Percentiles rank a stretch among this genome's conserved stretches.
phyloP scores from a whole-genome alignment of 495 filamentous ascomycete genomes.

The Trichocladium uniseriatum region DNA sequence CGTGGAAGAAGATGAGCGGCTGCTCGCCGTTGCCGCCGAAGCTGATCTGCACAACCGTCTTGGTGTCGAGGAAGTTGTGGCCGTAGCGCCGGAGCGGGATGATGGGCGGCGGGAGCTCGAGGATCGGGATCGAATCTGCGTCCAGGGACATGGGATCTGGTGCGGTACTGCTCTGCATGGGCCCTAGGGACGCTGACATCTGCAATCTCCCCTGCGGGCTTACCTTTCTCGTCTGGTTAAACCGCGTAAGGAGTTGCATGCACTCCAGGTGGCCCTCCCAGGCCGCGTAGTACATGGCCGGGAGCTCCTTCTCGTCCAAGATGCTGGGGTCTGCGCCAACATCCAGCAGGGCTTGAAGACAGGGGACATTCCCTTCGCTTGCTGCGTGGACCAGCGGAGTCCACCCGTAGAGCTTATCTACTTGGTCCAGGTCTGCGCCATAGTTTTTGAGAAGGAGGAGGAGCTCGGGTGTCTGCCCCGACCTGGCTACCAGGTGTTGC shows the following conservation, averaged over 20 bases:
- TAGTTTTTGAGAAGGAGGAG: conserved; percentile 72
- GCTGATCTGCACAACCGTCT: conserved; percentile 83
- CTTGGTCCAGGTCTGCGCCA: conserved; percentile 85
- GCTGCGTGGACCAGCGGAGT: conserved; percentile 93
- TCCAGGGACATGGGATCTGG: conserved; percentile 61
- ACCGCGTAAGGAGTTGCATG: conserved; percentile 73
- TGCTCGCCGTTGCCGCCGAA: conserved; percentile 65
- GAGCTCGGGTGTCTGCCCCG: conserved; percentile 68
- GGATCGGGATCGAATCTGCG: conserved; percentile 76
- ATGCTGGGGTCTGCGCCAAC: conserved; percentile 64
- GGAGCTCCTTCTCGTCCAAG: conserved; percentile 82
- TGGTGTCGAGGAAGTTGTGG: conserved; percentile 96
- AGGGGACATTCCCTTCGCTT: conserved; percentile 88
- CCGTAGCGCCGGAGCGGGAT: conserved; percentile 91
- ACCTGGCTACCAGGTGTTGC: conserved; percentile 93
- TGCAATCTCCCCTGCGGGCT: conserved; percentile 27
- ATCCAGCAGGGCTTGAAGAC: conserved; percentile 67
- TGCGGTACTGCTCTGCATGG: conserved; percentile 38
- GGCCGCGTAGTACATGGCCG: conserved; percentile 95
- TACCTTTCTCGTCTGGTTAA: conserved; percentile 28
- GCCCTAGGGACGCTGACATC: conserved; percentile 22
- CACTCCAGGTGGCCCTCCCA: conserved; percentile 97
- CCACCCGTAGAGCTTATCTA: conserved; percentile 94
- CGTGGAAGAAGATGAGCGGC: conserved; percentile 83
- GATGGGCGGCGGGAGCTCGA: conserved; percentile 92